Evolutionary conservation across 2,329 filamentous ascomycete species (phyloP).

Genomic region (Trichothecium roseum): DNA sequence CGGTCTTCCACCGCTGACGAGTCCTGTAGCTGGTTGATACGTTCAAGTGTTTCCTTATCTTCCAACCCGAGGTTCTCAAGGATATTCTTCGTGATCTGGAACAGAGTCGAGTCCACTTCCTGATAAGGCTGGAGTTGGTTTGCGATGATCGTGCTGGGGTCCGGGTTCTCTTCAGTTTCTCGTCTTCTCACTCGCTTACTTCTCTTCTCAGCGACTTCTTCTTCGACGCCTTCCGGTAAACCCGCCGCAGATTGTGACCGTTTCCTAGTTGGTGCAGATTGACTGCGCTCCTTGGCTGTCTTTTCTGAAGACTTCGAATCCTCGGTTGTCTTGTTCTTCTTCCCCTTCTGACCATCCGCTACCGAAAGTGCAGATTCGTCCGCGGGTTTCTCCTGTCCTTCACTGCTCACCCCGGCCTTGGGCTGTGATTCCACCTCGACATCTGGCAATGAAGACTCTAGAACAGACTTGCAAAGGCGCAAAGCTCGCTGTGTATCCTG

Average conservation of each 20-base stretch:
- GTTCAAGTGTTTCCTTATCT: slow-evolving; percentile 33
- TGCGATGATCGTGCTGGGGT: slow-evolving; percentile 40
- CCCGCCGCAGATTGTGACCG: slow-evolving; percentile 53
- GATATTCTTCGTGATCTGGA: slow-evolving; percentile 43
- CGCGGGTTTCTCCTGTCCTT: neutral
- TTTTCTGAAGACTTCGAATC: slow-evolving; percentile 9
- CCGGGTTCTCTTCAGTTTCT: slow-evolving; percentile 43
- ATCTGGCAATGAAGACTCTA: slow-evolving; percentile 14
- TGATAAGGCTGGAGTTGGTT: slow-evolving; percentile 47
- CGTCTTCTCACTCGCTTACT: slow-evolving; percentile 54
- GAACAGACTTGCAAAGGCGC: slow-evolving; percentile 16
- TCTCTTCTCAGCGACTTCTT: slow-evolving; percentile 50
- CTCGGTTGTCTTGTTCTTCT: slow-evolving; percentile 3
- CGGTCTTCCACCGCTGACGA: slow-evolving; percentile 41
- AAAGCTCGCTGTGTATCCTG: slow-evolving; percentile 18
- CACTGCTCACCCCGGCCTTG: neutral
- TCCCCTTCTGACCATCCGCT: slow-evolving; percentile 2
- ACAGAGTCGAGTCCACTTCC: slow-evolving; percentile 44
- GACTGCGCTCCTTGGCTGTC: slow-evolving; percentile 19
- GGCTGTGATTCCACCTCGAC: slow-evolving; percentile 9
- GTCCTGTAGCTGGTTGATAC: slow-evolving; percentile 39
- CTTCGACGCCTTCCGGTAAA: slow-evolving; percentile 42
- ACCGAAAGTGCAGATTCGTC: slow-evolving; percentile 5
- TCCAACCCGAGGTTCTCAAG: slow-evolving; percentile 44
- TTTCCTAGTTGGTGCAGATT: slow-evolving; percentile 40